Percentiles rank a stretch among this genome's conserved stretches.
phyloP scores from a whole-genome alignment of 2,329 filamentous ascomycete genomes.

The Scytalidium sp. region DNA sequence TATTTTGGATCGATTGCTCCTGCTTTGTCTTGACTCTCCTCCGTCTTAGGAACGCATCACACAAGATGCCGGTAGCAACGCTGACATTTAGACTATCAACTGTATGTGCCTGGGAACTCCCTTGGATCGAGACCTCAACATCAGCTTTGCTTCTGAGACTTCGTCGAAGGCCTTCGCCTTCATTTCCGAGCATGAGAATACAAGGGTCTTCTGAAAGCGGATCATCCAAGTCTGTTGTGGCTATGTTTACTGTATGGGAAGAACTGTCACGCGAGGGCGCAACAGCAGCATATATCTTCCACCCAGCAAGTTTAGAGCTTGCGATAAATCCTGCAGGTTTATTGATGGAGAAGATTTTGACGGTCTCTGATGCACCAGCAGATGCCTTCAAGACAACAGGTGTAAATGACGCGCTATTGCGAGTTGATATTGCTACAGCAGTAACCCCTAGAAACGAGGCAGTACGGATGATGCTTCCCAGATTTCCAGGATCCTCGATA shows the following conservation, averaged over 20 bases:
- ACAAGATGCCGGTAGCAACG: conserved; percentile 78
- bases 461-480: conserved; percentile 85
- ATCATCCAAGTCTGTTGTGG: conserved; percentile 49
- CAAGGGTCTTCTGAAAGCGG: conserved; percentile 62
- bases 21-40: conserved; percentile 3
- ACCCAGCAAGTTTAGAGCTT: conserved; percentile 66
- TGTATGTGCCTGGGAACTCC: conserved; percentile 38
- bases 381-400: conserved; percentile 83
- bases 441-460: conserved; percentile 89
- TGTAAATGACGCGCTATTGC: conserved; percentile 71
- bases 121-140: conserved; percentile 62
- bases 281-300: conserved; percentile 79
- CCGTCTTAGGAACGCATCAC: conserved; percentile 59
- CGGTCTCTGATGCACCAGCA: conserved; percentile 78
- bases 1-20: background rate
- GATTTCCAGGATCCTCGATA: conserved; percentile 82
- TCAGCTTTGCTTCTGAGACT: conserved; percentile 66
- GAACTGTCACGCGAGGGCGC: conserved; percentile 36
- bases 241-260: conserved; percentile 27
- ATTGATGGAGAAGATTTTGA: conserved; percentile 69
- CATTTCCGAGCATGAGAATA: conserved; percentile 79
- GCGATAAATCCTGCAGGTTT: conserved; percentile 69
- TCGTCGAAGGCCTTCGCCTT: conserved; percentile 70
- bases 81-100: conserved; percentile 94
- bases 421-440: conserved; percentile 73